These are phyloP conservation scores for Teunomyces stri DNA, from an alignment of 805 yeast species.

Conservation along the genomic window DNA sequence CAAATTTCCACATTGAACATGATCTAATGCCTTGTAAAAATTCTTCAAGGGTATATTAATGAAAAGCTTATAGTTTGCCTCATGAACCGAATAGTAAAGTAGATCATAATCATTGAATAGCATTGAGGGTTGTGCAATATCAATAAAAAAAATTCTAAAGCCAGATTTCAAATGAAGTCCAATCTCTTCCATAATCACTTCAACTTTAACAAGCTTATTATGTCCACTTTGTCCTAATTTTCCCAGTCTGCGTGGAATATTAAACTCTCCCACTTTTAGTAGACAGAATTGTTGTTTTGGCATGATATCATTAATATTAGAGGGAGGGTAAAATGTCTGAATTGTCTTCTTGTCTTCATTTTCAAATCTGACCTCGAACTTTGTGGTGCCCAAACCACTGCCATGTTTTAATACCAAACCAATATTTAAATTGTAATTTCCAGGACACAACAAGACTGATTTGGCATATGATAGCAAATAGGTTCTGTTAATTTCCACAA, in stretches of 20 bases:
- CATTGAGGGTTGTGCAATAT: slow-evolving; percentile 39
- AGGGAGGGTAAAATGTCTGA: slow-evolving; percentile 53
- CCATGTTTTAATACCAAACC: slow-evolving; percentile 54
- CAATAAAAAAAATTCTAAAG: slow-evolving; percentile 45
- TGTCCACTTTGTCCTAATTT: slow-evolving; percentile 1
- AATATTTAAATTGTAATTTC: slow-evolving; percentile 48
- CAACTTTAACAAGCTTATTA: slow-evolving; percentile 33
- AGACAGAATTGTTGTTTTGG: slow-evolving; percentile 51
- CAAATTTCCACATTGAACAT: slow-evolving; percentile 30
- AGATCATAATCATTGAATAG: slow-evolving; percentile 42
- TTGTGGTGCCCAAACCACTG: slow-evolving; percentile 57
- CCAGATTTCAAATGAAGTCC: slow-evolving; percentile 55
- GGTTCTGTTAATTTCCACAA: slow-evolving; percentile 49
- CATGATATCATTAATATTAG: slow-evolving; percentile 55
- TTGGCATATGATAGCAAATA: slow-evolving; percentile 48
- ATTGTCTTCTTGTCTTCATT: slow-evolving; percentile 24
- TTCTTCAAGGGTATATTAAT: slow-evolving; percentile 47
- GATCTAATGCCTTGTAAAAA: slow-evolving; percentile 45
- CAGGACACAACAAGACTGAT: slow-evolving; percentile 46
- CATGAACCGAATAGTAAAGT: slow-evolving; percentile 40
- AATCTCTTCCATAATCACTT: slow-evolving; percentile 53
- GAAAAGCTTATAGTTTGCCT: slow-evolving; percentile 39
- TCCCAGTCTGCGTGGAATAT: slow-evolving; percentile 20
- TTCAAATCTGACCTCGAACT: slow-evolving; percentile 44
- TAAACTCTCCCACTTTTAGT: slow-evolving; percentile 50